Base-by-base conservation (phyloP, 2,329 filamentous ascomycete genomes). In the Trichoderma guizhouense region DNA sequence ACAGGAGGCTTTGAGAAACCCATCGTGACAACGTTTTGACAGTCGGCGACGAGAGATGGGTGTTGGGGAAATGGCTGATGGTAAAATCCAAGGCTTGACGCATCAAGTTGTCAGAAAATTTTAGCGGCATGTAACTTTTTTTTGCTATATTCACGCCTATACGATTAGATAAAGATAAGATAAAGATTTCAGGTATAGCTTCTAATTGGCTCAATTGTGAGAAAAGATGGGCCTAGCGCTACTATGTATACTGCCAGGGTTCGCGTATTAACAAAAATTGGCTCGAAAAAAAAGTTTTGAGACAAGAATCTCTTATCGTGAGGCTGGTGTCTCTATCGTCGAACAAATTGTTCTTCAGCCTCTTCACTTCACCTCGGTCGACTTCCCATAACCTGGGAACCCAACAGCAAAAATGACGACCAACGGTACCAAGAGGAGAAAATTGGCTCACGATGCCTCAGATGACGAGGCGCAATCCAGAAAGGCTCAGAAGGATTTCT, bases 401-500 rank as follows among this genome's bases (percentile, higher is more conserved):
- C 51, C 34, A 26, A n/a, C 5, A 14, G 47, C 30, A 28, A 75
- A 69, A 51, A 88, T 89, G 87, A 81, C 84, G 58, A 82, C 82
- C 34, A 83, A 83, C 74, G 85, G 86, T 9, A 78, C 83, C 2
- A 91, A 91, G 76, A 84, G 88, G 77, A 84, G 89, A 77, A 90
- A 86, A 81, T 80, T 90, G 67, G 87, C 85, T 62, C 88, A 89
- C 39, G 82, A 85, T 24, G 81, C 81, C 34, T 82, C 83, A 1
- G 84, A 86, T 57, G 85, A 85, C 58, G 85, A 86, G 60, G 77
- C 78, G 14, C 78, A 75, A 74, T 80, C 79, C 4, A 81, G 78
- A 72, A 85, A 82, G 69, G 81, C 85, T n/a, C 86, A 89, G 72
- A 88, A 88, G 75, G 87, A 88, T 69, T 94, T 95, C 80, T 88